Evolutionary conservation across 2,329 filamentous ascomycete genomes (phyloP).

Genomic region (Colletotrichum tofieldiae): DNA sequence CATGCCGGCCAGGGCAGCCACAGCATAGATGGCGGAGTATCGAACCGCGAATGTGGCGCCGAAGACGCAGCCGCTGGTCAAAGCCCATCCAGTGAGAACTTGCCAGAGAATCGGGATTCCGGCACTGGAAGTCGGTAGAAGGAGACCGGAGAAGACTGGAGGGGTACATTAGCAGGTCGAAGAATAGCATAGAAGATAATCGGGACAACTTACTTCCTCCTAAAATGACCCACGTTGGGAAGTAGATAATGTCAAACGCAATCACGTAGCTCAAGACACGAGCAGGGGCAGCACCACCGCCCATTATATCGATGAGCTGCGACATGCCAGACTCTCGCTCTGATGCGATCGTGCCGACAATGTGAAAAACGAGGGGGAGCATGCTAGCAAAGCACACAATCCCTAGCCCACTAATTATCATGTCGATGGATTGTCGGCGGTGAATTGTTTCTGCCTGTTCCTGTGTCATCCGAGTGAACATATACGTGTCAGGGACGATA

Average conservation of each 20-base stretch:
- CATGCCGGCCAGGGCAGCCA: conserved; percentile 45
- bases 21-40: conserved; percentile 45
- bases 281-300: conserved; percentile 59
- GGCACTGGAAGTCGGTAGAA: conserved; percentile 43
- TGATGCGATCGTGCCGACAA: conserved; percentile 78
- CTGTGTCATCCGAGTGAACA: conserved; percentile 19
- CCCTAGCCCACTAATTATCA: neutral
- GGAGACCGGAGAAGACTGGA: too few relatives aligned
- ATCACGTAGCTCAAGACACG: conserved; percentile 76
- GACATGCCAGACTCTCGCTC: conserved; percentile 81
- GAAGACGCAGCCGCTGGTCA: conserved; percentile 76
- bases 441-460: neutral
- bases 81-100: conserved; percentile 62
- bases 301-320: conserved; percentile 81
- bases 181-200: too few relatives aligned
- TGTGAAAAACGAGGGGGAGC: conserved; percentile 78
- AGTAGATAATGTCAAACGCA: conserved; percentile 73
- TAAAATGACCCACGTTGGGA: too few relatives aligned
- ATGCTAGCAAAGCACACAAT: conserved; percentile 77
- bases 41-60: conserved; percentile 48
- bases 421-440: neutral
- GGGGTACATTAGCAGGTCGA: too few relatives aligned
- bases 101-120: conserved; percentile 54
- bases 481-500: conserved; percentile 7
- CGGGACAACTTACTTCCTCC: too few relatives aligned